Conservation (phyloP, 208 protist genomes). For the Crithidia acanthocephali region DNA sequence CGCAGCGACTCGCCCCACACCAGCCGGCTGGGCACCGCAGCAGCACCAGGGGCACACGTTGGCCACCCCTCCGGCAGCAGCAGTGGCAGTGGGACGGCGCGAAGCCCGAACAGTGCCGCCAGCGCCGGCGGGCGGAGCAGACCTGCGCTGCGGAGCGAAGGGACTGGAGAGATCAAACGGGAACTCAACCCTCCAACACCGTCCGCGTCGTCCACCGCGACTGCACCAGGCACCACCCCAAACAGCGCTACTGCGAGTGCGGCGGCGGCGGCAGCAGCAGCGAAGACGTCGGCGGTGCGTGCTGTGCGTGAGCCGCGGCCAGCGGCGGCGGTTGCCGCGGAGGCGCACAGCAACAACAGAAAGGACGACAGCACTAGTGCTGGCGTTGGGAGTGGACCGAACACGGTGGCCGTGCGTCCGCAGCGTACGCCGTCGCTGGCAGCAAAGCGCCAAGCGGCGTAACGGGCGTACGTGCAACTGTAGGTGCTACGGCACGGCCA, state of each 20-base stretch:
- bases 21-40: neutral
- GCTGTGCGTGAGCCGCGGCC: neutral
- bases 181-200: neutral
- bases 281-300: neutral
- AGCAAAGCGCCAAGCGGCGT: neutral
- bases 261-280: neutral
- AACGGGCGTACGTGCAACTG: too few relatives aligned
- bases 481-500: too few relatives aligned
- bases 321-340: neutral
- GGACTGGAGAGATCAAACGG: neutral
- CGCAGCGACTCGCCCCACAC: neutral
- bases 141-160: neutral
- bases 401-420: conserved; percentile 2
- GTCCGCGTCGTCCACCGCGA: too few relatives aligned
- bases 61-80: neutral
- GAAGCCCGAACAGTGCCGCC: neutral
- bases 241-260: neutral
- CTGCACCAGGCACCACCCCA: neutral
- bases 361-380: conserved; percentile 1
- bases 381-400: neutral
- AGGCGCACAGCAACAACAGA: neutral
- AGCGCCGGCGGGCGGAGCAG: neutral
- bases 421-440: conserved; percentile 1
- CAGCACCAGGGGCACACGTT: neutral
- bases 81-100: neutral